Conservation (phyloP, 2,329 filamentous ascomycete genomes). For the Myriosclerotinia duriaeana region DNA sequence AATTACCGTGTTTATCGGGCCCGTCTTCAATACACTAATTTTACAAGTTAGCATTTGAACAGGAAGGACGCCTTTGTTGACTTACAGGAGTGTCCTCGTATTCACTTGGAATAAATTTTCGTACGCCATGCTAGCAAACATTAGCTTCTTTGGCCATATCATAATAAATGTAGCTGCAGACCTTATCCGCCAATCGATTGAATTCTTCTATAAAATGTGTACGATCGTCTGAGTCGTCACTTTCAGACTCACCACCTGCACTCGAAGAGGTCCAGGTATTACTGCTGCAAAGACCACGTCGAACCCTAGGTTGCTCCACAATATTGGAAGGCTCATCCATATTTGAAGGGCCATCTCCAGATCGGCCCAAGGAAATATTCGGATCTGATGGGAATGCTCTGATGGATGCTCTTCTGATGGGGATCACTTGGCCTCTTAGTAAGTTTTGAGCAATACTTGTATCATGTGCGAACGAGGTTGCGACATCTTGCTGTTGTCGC, state of each 20-base stretch:
- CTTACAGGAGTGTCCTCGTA: constrained; percentile 32
- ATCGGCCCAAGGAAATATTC: constrained; percentile 14
- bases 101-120: constrained; percentile 33
- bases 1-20: constrained; percentile 40
- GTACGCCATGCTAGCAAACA: constrained; percentile 52
- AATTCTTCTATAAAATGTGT: constrained; percentile 55
- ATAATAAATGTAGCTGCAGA: constrained; percentile 35
- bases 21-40: constrained; percentile 23
- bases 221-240: constrained; percentile 52
- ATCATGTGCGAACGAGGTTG: constrained; percentile 29
- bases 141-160: constrained; percentile 10
- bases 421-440: constrained; percentile 30
- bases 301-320: background rate
- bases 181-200: constrained; percentile 60
- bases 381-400: constrained; percentile 16
- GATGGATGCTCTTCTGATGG: constrained; percentile 30
- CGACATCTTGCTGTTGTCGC: constrained; percentile 23
- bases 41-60: background rate
- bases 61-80: background rate
- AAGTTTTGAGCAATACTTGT: constrained; percentile 35
- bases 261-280: constrained; percentile 59
- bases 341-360: constrained; percentile 6
- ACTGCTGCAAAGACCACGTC: constrained; percentile 41
- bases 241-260: constrained; percentile 50
- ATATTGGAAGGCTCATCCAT: background rate